Evolutionary conservation across 2,329 filamentous ascomycete genomes (phyloP), one percentile per base, ranked within the genome.

Genomic region (Colletotrichum sp.): DNA sequence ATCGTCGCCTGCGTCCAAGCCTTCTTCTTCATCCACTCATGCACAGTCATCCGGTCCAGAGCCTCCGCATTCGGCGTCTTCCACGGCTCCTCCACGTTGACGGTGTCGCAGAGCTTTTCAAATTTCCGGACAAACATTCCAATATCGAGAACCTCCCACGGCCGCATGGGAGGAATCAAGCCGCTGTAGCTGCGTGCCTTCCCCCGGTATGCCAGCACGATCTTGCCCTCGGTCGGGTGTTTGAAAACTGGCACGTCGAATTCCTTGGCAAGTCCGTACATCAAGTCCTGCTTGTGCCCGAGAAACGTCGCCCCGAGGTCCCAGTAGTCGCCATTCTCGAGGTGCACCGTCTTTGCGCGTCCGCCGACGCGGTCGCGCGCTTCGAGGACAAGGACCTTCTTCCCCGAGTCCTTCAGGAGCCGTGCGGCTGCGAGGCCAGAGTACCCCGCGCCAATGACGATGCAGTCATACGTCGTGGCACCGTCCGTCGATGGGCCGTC

Each of bases 221-320:
- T 60, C 44, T 79, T 70, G 57, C 76, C 72, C 3, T 76, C 34
- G 6, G 62, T 64, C 5, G 68, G 76, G 28, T 59, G 16, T 7
- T 32, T 32, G 71, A 60, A 66, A 4, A 60, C 26, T 3, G 64
- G 22, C 9, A 75, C 65, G 52, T 67, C 28, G 57, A 75, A 78
- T 32, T 78, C 77, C 13, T 67, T 55, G 24, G 75, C 75, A 28
- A 77, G 59, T 2, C 10, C 64, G 64, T 75, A 75, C 75, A 78
- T 77, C 18, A 71, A 39, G 36, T 75, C 30, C 39, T 78, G 77
- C 39, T 78, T 72, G 64, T 79, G 74, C 15, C 78, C 79, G 18
- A 77, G 52, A 22, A 80, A 77, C 12, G 79, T 71, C 16, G 79
- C 67, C 5, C 81, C 81, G 68, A 70, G 71, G 63, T 78, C 74